These are phyloP conservation scores for Carex cristatella DNA, from an alignment of 176 grass and related monocot species.

Conservation along the genomic window DNA sequence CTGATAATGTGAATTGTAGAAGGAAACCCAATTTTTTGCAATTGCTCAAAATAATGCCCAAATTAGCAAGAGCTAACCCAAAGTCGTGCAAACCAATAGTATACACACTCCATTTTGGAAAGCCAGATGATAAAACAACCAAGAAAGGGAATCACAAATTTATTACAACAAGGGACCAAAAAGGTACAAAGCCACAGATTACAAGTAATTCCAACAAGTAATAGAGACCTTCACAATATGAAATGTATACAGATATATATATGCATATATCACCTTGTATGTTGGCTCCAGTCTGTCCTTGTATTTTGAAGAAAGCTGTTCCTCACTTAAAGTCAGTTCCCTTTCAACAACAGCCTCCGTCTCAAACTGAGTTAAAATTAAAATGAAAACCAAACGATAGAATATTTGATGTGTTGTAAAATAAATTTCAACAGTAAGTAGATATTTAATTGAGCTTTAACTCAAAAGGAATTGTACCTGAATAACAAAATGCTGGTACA, in stretches of 20 bases:
- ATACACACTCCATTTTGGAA: background rate
- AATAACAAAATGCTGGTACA: slow-evolving; percentile 98
- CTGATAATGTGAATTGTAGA: background rate
- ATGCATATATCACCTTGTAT: slow-evolving; percentile 61
- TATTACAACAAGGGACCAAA: background rate
- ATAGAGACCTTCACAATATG: background rate
- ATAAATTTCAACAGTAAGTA: slow-evolving; percentile 24
- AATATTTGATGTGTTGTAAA: slow-evolving; percentile 1
- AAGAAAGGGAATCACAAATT: background rate
- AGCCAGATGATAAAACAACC: background rate
- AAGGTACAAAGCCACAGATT: background rate
- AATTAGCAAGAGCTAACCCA: background rate
- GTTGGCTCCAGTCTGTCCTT: slow-evolving; percentile 66
- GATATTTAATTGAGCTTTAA: background rate
- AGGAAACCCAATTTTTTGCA: background rate
- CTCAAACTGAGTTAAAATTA: slow-evolving; percentile 57
- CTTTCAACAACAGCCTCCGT: slow-evolving; percentile 62
- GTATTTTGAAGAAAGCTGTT: slow-evolving; percentile 73
- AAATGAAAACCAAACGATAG: slow-evolving; percentile 25
- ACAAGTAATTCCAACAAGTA: background rate
- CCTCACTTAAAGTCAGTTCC: slow-evolving; percentile 49
- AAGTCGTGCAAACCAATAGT: background rate
- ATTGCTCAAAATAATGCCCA: background rate
- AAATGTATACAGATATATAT: background rate
- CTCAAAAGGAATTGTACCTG: slow-evolving; percentile 42